Evolutionary conservation across 371 early-diverging fungal genomes (phyloP), one percentile per base, ranked within the genome.

Genomic region (Mortierella sp.): DNA sequence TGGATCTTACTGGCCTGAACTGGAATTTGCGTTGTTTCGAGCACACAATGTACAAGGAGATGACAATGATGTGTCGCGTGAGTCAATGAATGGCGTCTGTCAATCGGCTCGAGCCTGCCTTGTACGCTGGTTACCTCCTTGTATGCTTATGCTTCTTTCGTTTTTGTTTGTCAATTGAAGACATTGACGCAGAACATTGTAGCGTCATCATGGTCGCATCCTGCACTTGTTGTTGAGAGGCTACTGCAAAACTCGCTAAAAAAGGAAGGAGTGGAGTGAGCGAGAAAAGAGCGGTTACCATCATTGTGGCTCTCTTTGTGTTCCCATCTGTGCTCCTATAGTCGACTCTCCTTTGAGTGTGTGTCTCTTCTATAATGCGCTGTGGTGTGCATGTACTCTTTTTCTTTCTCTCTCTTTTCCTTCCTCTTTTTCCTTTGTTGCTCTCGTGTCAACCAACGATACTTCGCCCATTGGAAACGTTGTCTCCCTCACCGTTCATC

Each of bases 1-100:
- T 41, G 68, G 68, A 68, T 41, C 38, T 68, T 41, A 10, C 41
- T 68, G 24, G 68, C 24, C 24, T 68, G 41, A 68, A 38, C 24
- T 68, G 18, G 68, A 68, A 68, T 68, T 68, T 68, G 68, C 41
- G 38, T 68, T 38, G 68, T 68, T 68, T 38, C 68, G 68, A 68
- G 68, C 38, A 35, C 54, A 54, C 21, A 18, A 1, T 24, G 24
- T 54, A 24, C 7, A 54, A 10, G 68, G 24, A 11, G 63, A 35
- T 18, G 29, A 29, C 58, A 63, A 35, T 32, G 63, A 27, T 56
- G 11, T 58, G 58, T 58, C 27, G 58, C 14, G 58, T 58, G 27
- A 58, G 58, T 58, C 12, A 58, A 58, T 58, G 58, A 29, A 29
- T 27, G 14, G 32, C 21, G 38, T 21, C 41, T 5, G 18, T 8